Conservation (phyloP, 352 stramenopile species). For the Pythium dissotocum region DNA sequence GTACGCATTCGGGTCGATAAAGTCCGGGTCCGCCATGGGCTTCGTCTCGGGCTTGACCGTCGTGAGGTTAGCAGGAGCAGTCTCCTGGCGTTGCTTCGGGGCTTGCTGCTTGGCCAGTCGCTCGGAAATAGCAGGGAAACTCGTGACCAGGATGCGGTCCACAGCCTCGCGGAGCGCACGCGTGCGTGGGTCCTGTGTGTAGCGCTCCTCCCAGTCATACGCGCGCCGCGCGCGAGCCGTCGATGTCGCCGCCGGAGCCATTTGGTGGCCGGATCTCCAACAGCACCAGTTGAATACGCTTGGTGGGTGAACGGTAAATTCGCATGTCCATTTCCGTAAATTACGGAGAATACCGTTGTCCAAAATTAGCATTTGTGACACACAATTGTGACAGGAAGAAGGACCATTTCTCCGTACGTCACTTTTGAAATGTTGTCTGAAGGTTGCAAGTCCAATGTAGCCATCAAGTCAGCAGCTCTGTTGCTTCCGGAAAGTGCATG, state of each 20-base stretch:
- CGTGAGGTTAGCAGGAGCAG: neutral
- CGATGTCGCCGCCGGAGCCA: neutral
- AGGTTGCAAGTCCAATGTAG: neutral
- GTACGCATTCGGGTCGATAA: conserved; percentile 16
- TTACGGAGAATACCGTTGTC: too few relatives aligned
- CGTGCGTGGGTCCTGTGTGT: conserved; percentile 38
- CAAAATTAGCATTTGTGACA: neutral
- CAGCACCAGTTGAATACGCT: neutral
- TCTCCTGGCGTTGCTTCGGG: conserved; percentile 2
- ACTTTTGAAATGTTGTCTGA: neutral
- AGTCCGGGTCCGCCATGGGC: neutral
- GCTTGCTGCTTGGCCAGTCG: conserved; percentile 4
- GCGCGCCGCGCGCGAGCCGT: too few relatives aligned
- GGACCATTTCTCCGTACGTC: neutral
- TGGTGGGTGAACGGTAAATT: too few relatives aligned
- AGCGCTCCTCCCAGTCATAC: conserved; percentile 23
- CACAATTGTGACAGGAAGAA: neutral
- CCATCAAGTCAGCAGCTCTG: neutral
- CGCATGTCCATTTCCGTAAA: too few relatives aligned
- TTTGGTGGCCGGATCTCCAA: neutral
- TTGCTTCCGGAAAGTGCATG: neutral
- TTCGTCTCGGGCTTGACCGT: conserved; percentile 5
- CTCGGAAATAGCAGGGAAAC: conserved; percentile 17
- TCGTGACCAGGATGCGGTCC: conserved; percentile 27
- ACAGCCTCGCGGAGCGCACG: conserved; percentile 5